A percentile compares a stretch with the other conserved stretches of the same genome.
These are phyloP conservation scores for Magnolia sinica DNA, from an alignment of 164 flowering plant species.

Conservation along the genomic window DNA sequence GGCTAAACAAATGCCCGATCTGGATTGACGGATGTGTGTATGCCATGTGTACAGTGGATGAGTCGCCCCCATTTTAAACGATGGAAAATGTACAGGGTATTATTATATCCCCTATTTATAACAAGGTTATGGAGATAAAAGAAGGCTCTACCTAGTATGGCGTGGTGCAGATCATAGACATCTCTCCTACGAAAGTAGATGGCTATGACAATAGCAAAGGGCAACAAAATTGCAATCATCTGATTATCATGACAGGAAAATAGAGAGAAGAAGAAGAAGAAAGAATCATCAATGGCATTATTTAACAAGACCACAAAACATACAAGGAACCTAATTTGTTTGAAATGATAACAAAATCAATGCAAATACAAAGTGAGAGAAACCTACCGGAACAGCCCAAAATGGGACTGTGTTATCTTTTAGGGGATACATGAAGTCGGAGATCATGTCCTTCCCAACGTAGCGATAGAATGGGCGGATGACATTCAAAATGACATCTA, in stretches of 20 bases:
- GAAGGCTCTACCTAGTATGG: slow-evolving; percentile 46
- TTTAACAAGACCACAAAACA: background rate
- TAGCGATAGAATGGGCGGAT: slow-evolving; percentile 88
- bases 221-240: slow-evolving; percentile 52
- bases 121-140: background rate
- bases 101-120: background rate
- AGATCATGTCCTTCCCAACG: slow-evolving; percentile 84
- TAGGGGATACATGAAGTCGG: slow-evolving; percentile 48
- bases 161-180: slow-evolving; percentile 77
- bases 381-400: slow-evolving; percentile 41
- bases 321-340: background rate
- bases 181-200: slow-evolving; percentile 57
- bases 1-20: background rate
- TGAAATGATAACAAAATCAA: background rate
- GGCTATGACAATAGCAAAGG: slow-evolving; percentile 40
- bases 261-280: background rate
- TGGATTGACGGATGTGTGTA: background rate
- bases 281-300: background rate
- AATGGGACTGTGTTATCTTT: slow-evolving; percentile 33
- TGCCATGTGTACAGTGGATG: background rate
- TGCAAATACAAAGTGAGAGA: background rate
- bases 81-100: background rate
- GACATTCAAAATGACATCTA: slow-evolving; percentile 52
- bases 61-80: background rate
- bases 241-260: slow-evolving; percentile 14